These are phyloP conservation scores for Alternaria triticimaculans DNA, from an alignment of 2,329 filamentous ascomycete species.

Conservation along the genomic window DNA sequence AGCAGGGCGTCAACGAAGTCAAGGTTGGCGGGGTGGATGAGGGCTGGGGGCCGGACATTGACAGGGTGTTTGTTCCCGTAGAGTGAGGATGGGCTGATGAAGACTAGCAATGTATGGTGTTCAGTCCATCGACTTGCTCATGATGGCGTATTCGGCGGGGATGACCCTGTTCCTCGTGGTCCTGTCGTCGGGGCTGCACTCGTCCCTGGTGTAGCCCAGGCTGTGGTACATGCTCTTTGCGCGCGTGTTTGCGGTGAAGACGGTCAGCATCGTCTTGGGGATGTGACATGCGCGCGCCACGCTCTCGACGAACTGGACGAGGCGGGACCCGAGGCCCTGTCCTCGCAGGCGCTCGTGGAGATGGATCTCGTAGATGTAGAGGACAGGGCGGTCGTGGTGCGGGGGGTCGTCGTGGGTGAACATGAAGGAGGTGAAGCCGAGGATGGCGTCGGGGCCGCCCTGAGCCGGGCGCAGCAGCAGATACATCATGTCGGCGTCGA, in stretches of 20 bases:
- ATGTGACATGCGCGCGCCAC: constrained; percentile 64
- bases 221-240: constrained; percentile 68
- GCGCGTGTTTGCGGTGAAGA: constrained; percentile 67
- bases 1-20: constrained; percentile 59
- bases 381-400: constrained; percentile 58
- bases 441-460: constrained; percentile 11
- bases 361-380: constrained; percentile 84
- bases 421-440: constrained; percentile 67
- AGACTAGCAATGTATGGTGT: not conserved
- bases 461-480: constrained; percentile 56
- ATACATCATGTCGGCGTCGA: constrained; percentile 70
- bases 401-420: constrained; percentile 67
- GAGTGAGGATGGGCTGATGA: not conserved
- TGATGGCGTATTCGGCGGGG: constrained; percentile 35
- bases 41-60: constrained; percentile 61
- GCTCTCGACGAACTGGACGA: constrained; percentile 64
- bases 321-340: constrained; percentile 65
- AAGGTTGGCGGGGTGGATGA: constrained; percentile 53
- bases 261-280: constrained; percentile 75
- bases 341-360: constrained; percentile 64
- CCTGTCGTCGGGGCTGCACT: constrained; percentile 59
- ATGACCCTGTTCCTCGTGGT: constrained; percentile 27
- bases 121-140: constrained; percentile 27
- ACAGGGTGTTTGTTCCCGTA: constrained; percentile 62
- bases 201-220: constrained; percentile 63